These are phyloP conservation scores for Vitis amurensis DNA, from an alignment of 164 flowering plant genomes.

Conservation along the genomic window DNA sequence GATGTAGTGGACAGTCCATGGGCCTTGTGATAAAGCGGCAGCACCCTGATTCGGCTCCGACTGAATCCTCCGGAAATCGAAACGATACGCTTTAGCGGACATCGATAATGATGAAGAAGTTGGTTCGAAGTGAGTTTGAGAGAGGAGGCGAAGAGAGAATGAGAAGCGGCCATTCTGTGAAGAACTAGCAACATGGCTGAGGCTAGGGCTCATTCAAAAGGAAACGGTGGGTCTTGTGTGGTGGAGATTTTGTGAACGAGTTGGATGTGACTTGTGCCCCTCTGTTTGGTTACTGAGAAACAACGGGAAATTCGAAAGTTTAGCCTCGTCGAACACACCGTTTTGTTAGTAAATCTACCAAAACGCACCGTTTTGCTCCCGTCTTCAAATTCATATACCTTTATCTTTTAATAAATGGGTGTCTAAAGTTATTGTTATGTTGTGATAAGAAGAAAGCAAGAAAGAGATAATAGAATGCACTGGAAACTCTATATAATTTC, in stretches of 20 bases:
- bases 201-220: background rate
- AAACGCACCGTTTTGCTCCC: no score
- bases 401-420: no score
- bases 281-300: background rate
- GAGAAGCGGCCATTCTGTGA: conserved; percentile 15
- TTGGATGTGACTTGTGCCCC: background rate
- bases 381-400: no score
- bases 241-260: background rate
- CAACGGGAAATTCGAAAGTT: no score
- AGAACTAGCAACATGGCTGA: conserved; percentile 10
- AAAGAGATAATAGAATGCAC: no score
- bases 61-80: conserved; percentile 15
- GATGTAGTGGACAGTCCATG: conserved; percentile 13
- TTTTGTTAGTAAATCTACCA: no score
- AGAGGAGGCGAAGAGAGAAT: conserved; percentile 9
- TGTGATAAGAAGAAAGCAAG: no score
- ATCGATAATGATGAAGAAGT: background rate
- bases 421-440: no score
- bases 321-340: no score
- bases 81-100: conserved; percentile 4
- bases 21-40: background rate
- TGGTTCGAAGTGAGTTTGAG: conserved; percentile 12
- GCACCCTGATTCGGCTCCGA: conserved; percentile 10
- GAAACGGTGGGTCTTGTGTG: background rate
- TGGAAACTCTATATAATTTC: no score